Evolutionary conservation across 2,329 filamentous ascomycete species (phyloP), one percentile per base, ranked within the genome.

Genomic region (Epichloe hybrida): DNA sequence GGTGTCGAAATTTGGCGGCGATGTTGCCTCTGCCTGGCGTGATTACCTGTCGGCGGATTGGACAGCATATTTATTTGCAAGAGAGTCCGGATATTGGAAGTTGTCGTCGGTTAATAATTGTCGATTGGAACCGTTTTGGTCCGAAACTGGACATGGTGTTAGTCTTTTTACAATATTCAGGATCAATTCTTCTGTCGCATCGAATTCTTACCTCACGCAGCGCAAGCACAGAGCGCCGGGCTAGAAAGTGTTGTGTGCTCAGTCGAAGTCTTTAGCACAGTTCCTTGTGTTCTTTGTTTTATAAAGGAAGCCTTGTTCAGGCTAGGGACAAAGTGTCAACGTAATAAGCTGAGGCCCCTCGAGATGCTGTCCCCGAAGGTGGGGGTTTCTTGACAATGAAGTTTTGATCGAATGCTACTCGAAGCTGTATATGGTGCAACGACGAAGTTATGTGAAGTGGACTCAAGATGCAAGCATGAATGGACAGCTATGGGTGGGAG

Each of bases 1-100:
- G 87, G 86, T 64, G 86, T 91, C 63, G 89, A 95, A 64, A 87
- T 84, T 74, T 95, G 88, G 72, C 89, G 85, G 68, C 87, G 80
- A 72, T 95, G 88, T 50, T 67, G 66, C 60, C 61, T 61, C 61
- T 68, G 66, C 43, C 64, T 60, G 69, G 78, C 77, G 67, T 87
- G 83, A 74, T 88, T 80, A 75, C 75, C 81, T 71, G 76, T 80
- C 64, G 79, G 75, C 67, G 80, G 75, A 74, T 84, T 82, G 72
- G 85, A 86, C 82, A 89, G 83, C 86, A 90, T 90, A 11, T 53
- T 75, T 79, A 73, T 75, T 75, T 76, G 81, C 64, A 76, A 79
- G 80, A 74, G 71, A 86, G 81, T 84, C 80, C 81, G 82, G 82
- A 80, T 57, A 61, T 36, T 40, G 47, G 55, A 60, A 62, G 54